Percentiles rank a stretch among this genome's conserved stretches.
phyloP scores from a whole-genome alignment of 345 rosid species.

The Moricandia arvensis region DNA sequence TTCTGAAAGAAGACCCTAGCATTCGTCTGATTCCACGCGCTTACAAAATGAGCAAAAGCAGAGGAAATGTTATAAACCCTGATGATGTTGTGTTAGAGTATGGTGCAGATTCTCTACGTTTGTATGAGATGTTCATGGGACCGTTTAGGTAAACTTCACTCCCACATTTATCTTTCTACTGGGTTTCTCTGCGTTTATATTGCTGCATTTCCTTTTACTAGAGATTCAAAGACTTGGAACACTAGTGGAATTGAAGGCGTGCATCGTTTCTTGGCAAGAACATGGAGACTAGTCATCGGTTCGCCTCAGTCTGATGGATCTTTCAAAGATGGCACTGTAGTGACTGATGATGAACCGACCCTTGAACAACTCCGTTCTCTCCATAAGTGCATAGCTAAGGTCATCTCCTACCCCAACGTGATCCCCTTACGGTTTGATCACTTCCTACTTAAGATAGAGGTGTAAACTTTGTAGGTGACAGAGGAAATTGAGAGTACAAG shows the following conservation, averaged over 20 bases:
- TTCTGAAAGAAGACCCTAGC: slow-evolving; percentile 60
- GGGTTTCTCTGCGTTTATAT: not conserved
- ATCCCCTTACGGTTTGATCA: not conserved
- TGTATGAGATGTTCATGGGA: slow-evolving; percentile 99
- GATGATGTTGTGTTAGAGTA: slow-evolving; percentile 81
- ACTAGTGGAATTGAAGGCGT: slow-evolving; percentile 96
- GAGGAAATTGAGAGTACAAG: slow-evolving; percentile 91
- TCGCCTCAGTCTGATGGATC: slow-evolving; percentile 57
- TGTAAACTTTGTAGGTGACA: slow-evolving; percentile 51
- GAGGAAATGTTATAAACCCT: slow-evolving; percentile 96
- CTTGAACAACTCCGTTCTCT: slow-evolving; percentile 68
- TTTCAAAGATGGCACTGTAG: slow-evolving; percentile 59
- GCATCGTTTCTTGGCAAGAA: slow-evolving; percentile 81
- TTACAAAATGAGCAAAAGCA: slow-evolving; percentile 96
- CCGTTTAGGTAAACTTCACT: slow-evolving; percentile 64
- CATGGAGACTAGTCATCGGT: slow-evolving; percentile 86
- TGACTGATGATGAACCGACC: slow-evolving; percentile 63
- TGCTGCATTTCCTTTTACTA: slow-evolving; percentile 33
- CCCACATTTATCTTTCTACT: not conserved
- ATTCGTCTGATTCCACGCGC: slow-evolving; percentile 70
- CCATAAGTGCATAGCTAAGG: slow-evolving; percentile 92
- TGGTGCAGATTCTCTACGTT: slow-evolving; percentile 94
- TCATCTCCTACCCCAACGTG: slow-evolving; percentile 15
- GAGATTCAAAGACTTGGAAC: slow-evolving; percentile 96
- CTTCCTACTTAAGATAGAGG: not conserved